phyloP scores from a whole-genome alignment of 75 land plant species.

The Sequoiadendron giganteum region DNA sequence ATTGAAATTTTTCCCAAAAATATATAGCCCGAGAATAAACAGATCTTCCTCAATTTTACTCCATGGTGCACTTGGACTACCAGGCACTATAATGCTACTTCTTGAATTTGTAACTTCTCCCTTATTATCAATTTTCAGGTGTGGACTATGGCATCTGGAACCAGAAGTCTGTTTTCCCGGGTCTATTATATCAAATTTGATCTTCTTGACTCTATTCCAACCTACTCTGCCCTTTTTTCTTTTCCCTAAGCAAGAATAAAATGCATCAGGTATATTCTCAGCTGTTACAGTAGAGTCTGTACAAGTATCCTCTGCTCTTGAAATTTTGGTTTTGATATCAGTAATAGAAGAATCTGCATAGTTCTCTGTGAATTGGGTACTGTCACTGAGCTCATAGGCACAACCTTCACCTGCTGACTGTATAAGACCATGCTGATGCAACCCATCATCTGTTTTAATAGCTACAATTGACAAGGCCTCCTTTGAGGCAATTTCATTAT shows the following conservation, averaged over 20 bases:
- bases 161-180: not conserved
- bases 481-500: not conserved
- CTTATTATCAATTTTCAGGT: not conserved
- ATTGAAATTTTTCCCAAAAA: constrained; percentile 63
- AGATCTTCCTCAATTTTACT: constrained; percentile 35
- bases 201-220: not conserved
- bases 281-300: constrained; percentile 3
- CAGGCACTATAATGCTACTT: constrained; percentile 39
- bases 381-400: not conserved
- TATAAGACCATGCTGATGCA: not conserved
- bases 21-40: constrained; percentile 72
- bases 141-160: not conserved
- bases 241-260: not conserved
- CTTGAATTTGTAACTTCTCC: not conserved
- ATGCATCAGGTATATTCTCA: not conserved
- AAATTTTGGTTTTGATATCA: not conserved
- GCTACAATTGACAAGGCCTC: not conserved
- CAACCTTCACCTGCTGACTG: not conserved
- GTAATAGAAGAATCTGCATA: not conserved
- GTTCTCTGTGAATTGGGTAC: constrained; percentile 6
- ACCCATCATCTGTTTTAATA: not conserved
- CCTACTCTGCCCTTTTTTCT: not conserved
- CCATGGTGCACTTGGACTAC: constrained; percentile 33
- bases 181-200: constrained; percentile 1
- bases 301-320: not conserved